Conservation (phyloP, 108 stramenopile species). For the Discostella stelligeroides region DNA sequence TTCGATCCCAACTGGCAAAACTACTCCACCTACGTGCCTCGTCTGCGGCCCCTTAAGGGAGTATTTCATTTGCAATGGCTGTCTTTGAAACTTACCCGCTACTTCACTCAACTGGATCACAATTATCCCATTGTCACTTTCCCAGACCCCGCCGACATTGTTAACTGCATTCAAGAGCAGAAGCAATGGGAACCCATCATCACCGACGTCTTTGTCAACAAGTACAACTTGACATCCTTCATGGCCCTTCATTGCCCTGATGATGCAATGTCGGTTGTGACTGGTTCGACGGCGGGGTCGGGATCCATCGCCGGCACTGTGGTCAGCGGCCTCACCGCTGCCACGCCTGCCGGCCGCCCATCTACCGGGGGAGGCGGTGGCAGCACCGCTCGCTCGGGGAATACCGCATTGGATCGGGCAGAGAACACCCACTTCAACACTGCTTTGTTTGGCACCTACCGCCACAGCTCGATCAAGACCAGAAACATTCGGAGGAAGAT, state of each 20-base stretch:
- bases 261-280: neutral
- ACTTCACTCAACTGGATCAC: slow-evolving; percentile 1
- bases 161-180: neutral
- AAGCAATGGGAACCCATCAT: neutral
- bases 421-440: neutral
- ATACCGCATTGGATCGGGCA: neutral
- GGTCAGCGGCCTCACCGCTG: slow-evolving; percentile 1
- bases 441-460: neutral
- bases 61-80: slow-evolving; percentile 2
- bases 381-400: neutral
- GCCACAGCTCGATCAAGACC: neutral
- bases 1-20: neutral
- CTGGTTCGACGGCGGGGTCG: neutral
- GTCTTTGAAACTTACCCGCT: neutral
- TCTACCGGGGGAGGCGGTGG: neutral
- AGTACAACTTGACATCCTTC: neutral
- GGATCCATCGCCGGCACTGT: neutral
- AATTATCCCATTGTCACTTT: neutral
- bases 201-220: neutral
- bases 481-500: neutral
- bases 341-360: neutral
- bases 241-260: neutral
- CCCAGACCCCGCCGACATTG: neutral
- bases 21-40: neutral
- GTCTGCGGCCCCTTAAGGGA: neutral